phyloP scores from a whole-genome alignment of 768 basidiomycete species.

The Podaxis sp. region DNA sequence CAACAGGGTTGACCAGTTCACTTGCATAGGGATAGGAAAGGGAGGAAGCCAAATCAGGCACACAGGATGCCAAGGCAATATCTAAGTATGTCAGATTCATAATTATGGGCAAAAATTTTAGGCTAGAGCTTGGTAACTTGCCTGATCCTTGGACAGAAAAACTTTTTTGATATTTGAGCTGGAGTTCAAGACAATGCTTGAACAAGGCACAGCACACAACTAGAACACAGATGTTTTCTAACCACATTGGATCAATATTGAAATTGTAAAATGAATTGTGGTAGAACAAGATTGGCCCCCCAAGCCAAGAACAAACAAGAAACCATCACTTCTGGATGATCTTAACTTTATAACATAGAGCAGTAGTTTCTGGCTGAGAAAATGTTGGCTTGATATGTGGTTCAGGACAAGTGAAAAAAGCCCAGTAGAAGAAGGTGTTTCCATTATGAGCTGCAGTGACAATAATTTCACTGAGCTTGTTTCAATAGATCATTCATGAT shows the following conservation, averaged over 20 bases:
- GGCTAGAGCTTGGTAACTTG: not conserved
- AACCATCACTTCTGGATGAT: not conserved
- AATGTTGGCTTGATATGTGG: not conserved
- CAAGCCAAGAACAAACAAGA: not conserved
- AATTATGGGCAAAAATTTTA: not conserved
- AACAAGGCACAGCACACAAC: not conserved
- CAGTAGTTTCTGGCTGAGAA: not conserved
- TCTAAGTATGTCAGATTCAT: not conserved
- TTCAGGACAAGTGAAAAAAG: conserved; percentile 3
- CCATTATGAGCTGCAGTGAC: not conserved
- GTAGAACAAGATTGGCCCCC: not conserved
- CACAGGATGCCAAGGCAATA: not conserved
- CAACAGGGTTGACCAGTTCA: not conserved
- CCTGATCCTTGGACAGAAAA: not conserved
- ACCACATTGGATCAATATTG: not conserved
- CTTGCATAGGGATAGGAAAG: not conserved
- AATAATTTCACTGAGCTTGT: not conserved
- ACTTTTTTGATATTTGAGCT: not conserved
- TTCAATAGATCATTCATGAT: no score
- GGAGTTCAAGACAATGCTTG: not conserved
- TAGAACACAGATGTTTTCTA: not conserved
- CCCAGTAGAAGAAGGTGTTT: not conserved
- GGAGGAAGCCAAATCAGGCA: not conserved
- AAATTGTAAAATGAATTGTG: conserved; percentile 3
- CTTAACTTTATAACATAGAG: not conserved